Conservation (phyloP, 2,329 filamentous ascomycete genomes). For the Diplodia intermedia region DNA sequence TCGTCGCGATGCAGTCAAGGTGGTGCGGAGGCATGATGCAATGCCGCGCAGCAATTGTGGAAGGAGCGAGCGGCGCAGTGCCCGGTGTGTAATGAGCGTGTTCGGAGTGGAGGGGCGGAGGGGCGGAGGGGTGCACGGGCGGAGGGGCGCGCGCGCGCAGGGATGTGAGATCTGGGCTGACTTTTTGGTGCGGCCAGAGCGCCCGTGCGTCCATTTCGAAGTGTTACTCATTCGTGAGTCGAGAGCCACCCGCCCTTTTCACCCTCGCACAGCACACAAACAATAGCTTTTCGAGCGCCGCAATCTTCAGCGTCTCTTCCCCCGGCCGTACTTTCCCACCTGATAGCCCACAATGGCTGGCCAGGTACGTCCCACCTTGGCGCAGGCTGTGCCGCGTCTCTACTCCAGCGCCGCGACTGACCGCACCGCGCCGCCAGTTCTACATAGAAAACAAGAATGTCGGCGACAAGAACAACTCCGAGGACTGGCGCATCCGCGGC, state of each 20-base stretch:
- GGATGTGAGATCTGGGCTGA: slow-evolving; percentile 6
- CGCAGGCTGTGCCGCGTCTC: neutral
- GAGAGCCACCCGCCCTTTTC: neutral
- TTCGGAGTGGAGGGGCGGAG: neutral
- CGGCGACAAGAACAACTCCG: slow-evolving; percentile 57
- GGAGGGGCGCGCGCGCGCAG: neutral
- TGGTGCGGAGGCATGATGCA: neutral
- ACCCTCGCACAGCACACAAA: neutral
- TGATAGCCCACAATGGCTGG: slow-evolving; percentile 21
- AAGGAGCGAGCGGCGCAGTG: neutral
- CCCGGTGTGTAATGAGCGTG: neutral
- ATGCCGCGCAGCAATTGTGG: neutral
- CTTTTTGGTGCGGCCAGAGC: slow-evolving; percentile 7
- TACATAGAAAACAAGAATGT: slow-evolving; percentile 59
- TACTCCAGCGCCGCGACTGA: slow-evolving; percentile 5
- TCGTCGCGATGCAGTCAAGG: slow-evolving; percentile 1
- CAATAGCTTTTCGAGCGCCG: neutral
- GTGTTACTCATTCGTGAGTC: slow-evolving; percentile 23
- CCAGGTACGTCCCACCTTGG: slow-evolving; percentile 13
- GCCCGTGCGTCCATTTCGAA: slow-evolving; percentile 23
- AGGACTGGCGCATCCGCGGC: slow-evolving; percentile 69
- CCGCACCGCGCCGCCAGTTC: slow-evolving; percentile 47
- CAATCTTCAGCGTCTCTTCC: neutral
- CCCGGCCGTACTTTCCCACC: neutral
- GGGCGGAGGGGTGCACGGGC: neutral